Percentiles rank a stretch among this genome's conserved stretches.
These are phyloP conservation scores for Euclidium syriacum DNA, from an alignment of 345 rosid genomes.

Conservation along the genomic window DNA sequence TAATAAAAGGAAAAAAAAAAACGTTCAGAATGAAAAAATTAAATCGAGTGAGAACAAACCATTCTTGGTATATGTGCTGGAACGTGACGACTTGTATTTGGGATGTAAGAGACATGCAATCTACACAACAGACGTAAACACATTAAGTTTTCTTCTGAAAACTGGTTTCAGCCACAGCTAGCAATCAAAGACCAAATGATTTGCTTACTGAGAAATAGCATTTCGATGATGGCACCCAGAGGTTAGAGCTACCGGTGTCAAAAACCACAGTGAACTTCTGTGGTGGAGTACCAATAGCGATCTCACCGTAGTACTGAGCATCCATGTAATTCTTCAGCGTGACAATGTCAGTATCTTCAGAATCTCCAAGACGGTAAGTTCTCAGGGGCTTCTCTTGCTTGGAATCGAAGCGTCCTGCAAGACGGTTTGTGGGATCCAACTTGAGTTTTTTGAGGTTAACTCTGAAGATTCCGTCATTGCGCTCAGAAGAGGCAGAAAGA, in stretches of 20 bases:
- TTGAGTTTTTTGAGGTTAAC: conserved; percentile 68
- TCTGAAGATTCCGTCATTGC: conserved; percentile 54
- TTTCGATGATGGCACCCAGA: conserved; percentile 96
- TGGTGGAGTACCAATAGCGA: conserved; percentile 87
- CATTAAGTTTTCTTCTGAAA: background rate
- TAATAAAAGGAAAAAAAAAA: too few relatives aligned
- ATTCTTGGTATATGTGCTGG: conserved; percentile 71
- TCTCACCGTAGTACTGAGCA: conserved; percentile 97
- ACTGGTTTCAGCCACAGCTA: background rate
- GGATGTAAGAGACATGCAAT: conserved; percentile 71
- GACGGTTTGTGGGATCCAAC: conserved; percentile 44
- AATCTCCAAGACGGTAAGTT: conserved; percentile 35
- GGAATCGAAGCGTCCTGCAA: conserved; percentile 55
- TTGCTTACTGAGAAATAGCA: conserved; percentile 77
- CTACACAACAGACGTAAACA: conserved; percentile 36
- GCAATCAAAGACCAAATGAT: background rate
- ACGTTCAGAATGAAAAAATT: background rate
- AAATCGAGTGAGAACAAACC: conserved; percentile 46
- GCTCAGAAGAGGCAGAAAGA: conserved; percentile 31
- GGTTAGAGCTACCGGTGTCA: conserved; percentile 93
- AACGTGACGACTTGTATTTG: conserved; percentile 68
- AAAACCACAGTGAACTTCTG: conserved; percentile 92
- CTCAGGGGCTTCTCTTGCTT: conserved; percentile 39
- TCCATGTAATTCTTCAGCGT: conserved; percentile 65
- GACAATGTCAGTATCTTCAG: conserved; percentile 50